Conservation (phyloP, 805 yeast genomes). For the Candida ponderosae region DNA sequence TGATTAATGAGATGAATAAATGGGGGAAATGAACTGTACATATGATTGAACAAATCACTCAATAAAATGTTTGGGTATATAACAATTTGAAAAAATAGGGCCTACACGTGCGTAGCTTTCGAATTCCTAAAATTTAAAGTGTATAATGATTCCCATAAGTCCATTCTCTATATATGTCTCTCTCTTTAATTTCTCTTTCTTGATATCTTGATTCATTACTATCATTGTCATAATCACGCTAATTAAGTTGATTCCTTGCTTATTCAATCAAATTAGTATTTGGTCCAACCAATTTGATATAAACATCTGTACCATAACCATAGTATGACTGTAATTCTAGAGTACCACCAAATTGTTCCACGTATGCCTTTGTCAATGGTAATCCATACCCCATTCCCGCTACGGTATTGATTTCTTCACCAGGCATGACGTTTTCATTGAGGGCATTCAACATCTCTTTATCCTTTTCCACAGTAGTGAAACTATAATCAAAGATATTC, state of each 20-base stretch:
- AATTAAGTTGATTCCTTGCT: neutral
- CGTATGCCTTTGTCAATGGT: conserved; percentile 73
- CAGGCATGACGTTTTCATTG: conserved; percentile 56
- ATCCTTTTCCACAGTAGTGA: conserved; percentile 61
- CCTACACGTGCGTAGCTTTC: too few relatives aligned
- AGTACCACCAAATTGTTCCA: conserved; percentile 65
- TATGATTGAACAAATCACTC: neutral
- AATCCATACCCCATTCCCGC: conserved; percentile 98
- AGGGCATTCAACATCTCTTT: too few relatives aligned
- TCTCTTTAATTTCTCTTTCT: too few relatives aligned
- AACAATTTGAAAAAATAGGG: too few relatives aligned
- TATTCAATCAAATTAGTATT: conserved; percentile 10
- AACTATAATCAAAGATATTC: conserved; percentile 79
- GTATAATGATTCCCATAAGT: too few relatives aligned
- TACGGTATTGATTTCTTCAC: conserved; percentile 55
- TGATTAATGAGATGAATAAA: neutral
- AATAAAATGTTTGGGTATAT: too few relatives aligned
- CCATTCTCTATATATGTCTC: too few relatives aligned
- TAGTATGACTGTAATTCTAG: conserved; percentile 61
- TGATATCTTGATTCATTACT: too few relatives aligned
- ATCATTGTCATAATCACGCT: neutral
- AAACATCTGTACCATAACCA: conserved; percentile 78
- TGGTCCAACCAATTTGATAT: conserved; percentile 37
- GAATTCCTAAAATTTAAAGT: too few relatives aligned
- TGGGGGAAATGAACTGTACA: neutral